These are phyloP conservation scores for Corymbia citriodora DNA, from an alignment of 441 rosid species.

Conservation along the genomic window DNA sequence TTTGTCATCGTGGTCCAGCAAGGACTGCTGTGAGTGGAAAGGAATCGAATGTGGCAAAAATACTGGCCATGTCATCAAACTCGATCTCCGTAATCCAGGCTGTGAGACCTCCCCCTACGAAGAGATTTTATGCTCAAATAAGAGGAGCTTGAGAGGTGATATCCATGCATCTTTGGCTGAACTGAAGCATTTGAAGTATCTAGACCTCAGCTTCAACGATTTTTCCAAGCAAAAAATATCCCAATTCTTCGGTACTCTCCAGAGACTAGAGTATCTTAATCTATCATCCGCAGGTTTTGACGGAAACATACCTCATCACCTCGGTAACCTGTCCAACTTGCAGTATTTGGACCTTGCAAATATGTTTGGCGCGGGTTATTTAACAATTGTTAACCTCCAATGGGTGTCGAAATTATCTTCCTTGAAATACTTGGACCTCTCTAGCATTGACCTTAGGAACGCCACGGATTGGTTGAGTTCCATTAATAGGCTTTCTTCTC, in stretches of 20 bases:
- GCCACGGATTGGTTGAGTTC: background rate
- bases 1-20: background rate
- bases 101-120: rapidly evolving
- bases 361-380: rapidly evolving
- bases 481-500: background rate
- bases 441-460: background rate
- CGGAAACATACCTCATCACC: background rate
- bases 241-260: background rate
- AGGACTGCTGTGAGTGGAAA: background rate
- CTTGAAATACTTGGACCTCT: background rate
- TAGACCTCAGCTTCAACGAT: background rate
- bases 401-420: background rate
- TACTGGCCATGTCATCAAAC: background rate
- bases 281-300: background rate
- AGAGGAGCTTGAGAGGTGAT: background rate
- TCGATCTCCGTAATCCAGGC: background rate
- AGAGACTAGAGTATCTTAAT: background rate
- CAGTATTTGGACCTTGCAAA: background rate
- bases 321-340: background rate
- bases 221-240: background rate
- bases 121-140: background rate
- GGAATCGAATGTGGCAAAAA: background rate
- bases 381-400: background rate
- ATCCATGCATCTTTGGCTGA: background rate
- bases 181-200: background rate